Evolutionary conservation across 805 yeast species (phyloP).

Genomic region (Candida methanosorbosa): DNA sequence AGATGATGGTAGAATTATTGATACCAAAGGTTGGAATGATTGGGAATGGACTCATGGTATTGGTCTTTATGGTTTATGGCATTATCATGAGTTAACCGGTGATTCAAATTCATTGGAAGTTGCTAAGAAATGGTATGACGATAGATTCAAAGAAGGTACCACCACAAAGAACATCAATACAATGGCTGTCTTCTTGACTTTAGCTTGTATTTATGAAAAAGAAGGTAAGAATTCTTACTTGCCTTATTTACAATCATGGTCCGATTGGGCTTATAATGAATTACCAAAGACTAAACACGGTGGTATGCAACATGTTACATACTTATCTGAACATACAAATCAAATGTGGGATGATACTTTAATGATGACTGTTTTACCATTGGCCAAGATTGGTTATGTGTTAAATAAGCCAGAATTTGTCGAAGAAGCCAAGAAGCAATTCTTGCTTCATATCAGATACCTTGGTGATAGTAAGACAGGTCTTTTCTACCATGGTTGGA

Average conservation of each 20-base stretch:
- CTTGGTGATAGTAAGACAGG: conserved; percentile 23
- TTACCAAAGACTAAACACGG: conserved; percentile 24
- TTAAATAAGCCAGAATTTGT: conserved; percentile 22
- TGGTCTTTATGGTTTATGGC: conserved; percentile 30
- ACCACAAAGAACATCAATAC: conserved; percentile 27
- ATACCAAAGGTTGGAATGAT: conserved; percentile 31
- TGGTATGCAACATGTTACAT: conserved; percentile 28
- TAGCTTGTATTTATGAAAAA: conserved; percentile 23
- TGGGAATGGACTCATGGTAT: conserved; percentile 34
- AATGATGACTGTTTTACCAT: conserved; percentile 30
- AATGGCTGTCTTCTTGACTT: conserved; percentile 25
- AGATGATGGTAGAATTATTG: conserved; percentile 25
- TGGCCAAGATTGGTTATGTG: conserved; percentile 24
- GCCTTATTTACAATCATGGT: conserved; percentile 26
- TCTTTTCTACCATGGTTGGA: conserved; percentile 27
- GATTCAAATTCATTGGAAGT: conserved; percentile 14
- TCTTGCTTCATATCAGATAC: conserved; percentile 24
- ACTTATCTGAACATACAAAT: conserved; percentile 19
- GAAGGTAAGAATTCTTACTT: conserved; percentile 10
- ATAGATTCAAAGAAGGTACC: conserved; percentile 23
- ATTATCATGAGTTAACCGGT: conserved; percentile 22
- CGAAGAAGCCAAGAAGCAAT: conserved; percentile 26
- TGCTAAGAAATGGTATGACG: conserved; percentile 22
- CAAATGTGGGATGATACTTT: conserved; percentile 26
- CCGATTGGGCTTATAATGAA: conserved; percentile 26